Percentiles rank a stretch among this genome's conserved stretches.
phyloP scores from a whole-genome alignment of 495 filamentous ascomycete genomes.

The Parmelia sp. region DNA sequence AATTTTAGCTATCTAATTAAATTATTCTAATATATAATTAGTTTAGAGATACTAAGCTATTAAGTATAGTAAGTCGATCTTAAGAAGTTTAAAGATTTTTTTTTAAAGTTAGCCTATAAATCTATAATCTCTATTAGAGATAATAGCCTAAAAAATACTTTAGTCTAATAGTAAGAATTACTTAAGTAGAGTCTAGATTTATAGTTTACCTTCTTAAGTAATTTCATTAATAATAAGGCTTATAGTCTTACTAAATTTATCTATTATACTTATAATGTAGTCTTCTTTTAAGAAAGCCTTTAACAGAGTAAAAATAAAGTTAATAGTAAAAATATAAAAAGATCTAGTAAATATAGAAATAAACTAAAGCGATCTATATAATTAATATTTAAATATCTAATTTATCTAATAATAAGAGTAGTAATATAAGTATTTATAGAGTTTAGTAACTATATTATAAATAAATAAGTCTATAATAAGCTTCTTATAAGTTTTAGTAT shows the following conservation, averaged over 20 bases:
- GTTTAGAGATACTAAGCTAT: neutral
- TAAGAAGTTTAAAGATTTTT: neutral
- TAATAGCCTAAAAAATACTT: too few species aligned
- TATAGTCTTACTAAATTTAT: neutral
- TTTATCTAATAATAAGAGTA: neutral
- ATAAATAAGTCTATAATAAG: too few species aligned
- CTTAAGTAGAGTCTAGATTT: too few species aligned
- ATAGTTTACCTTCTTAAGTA: neutral
- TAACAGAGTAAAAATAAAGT: neutral
- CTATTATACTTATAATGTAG: neutral
- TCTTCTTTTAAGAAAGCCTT: neutral
- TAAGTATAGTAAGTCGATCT: neutral
- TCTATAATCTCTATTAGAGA: too few species aligned
- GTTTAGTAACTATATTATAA: too few species aligned
- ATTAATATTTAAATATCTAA: neutral
- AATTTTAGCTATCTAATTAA: neutral
- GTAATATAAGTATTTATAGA: too few species aligned
- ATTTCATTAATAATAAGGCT: neutral
- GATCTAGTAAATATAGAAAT: neutral
- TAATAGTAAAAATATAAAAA: too few species aligned
- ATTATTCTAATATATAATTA: neutral
- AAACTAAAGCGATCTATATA: neutral
- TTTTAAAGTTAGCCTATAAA: neutral
- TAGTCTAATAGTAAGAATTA: too few species aligned
- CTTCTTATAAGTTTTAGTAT: too few species aligned